Conservation (phyloP, 192 early-diverging fungal species). For the Ramicandelaber brevisporus region DNA sequence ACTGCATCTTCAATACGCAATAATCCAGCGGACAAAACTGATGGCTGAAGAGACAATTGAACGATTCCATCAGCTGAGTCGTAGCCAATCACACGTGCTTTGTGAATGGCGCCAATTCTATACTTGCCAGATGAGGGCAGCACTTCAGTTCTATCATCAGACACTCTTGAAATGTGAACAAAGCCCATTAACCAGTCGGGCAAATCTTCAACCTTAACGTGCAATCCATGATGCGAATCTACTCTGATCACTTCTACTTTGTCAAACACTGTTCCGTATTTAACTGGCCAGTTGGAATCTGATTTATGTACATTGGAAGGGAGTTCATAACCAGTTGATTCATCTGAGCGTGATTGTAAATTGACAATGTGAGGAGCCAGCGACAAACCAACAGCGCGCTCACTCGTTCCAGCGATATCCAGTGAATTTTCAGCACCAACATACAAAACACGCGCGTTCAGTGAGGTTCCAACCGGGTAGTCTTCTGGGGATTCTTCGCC, state of each 20-base stretch:
- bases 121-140: conserved; percentile 27
- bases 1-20: conserved; percentile 35
- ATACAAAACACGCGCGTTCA: no score
- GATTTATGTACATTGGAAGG: no score
- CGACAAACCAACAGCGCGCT: no score
- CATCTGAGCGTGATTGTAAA: no score
- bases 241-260: conserved; percentile 28
- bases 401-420: no score
- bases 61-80: conserved; percentile 48
- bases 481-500: no score
- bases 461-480: no score
- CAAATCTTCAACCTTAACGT: conserved; percentile 21
- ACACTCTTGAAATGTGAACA: conserved; percentile 28
- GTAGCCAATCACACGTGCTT: conserved; percentile 52
- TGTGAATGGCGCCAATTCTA: conserved; percentile 39
- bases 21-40: conserved; percentile 38
- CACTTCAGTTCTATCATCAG: conserved; percentile 29
- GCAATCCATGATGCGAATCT: conserved; percentile 30
- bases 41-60: conserved; percentile 41
- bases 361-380: no score
- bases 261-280: conserved; percentile 47
- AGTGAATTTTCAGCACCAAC: no score
- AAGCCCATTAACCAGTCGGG: conserved; percentile 4
- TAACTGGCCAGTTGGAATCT: conserved; percentile 28
- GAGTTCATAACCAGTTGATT: no score